These are phyloP conservation scores for Mycena capillaripes DNA, from an alignment of 768 basidiomycete species.

Conservation along the genomic window DNA sequence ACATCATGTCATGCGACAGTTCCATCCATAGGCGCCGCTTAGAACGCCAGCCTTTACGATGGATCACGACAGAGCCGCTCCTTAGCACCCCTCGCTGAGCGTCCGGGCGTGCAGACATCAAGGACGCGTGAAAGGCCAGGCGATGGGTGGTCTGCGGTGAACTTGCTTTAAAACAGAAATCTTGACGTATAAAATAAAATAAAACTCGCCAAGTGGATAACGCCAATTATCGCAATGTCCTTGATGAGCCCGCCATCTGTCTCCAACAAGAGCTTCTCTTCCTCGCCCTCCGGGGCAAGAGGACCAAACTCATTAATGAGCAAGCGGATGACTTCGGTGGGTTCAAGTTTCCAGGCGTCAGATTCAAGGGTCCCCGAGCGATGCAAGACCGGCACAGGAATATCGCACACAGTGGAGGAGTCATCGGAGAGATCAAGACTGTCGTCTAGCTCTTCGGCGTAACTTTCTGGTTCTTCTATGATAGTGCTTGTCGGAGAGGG, in stretches of 20 bases:
- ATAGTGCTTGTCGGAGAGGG: constrained; percentile 38
- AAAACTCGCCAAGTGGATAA: constrained; percentile 20
- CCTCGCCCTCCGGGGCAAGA: constrained; percentile 56
- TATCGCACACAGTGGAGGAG: constrained; percentile 6
- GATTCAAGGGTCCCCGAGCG: constrained; percentile 43
- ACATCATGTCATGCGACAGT: constrained; percentile 71
- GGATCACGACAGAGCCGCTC: constrained; percentile 64
- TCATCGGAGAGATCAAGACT: constrained; percentile 20
- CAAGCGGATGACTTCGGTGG: constrained; percentile 62
- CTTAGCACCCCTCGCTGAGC: constrained; percentile 56
- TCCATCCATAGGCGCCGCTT: constrained; percentile 74
- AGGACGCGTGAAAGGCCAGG: constrained; percentile 73
- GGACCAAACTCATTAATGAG: constrained; percentile 72
- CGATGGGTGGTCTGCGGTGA: constrained; percentile 81
- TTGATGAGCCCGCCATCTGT: constrained; percentile 55
- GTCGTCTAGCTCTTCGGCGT: constrained; percentile 27
- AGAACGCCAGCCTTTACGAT: constrained; percentile 58
- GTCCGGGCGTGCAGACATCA: constrained; percentile 61
- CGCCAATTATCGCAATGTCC: constrained; percentile 30
- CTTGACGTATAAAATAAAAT: no score
- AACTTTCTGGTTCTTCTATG: constrained; percentile 43
- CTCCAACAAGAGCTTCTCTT: constrained; percentile 68
- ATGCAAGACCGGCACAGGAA: constrained; percentile 39
- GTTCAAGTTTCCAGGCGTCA: constrained; percentile 53
- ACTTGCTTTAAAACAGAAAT: no score